A percentile compares a stretch with the other conserved stretches of the same genome.
Evolutionary conservation across 495 filamentous ascomycete species (phyloP).

Genomic region (Penicillium silybi): DNA sequence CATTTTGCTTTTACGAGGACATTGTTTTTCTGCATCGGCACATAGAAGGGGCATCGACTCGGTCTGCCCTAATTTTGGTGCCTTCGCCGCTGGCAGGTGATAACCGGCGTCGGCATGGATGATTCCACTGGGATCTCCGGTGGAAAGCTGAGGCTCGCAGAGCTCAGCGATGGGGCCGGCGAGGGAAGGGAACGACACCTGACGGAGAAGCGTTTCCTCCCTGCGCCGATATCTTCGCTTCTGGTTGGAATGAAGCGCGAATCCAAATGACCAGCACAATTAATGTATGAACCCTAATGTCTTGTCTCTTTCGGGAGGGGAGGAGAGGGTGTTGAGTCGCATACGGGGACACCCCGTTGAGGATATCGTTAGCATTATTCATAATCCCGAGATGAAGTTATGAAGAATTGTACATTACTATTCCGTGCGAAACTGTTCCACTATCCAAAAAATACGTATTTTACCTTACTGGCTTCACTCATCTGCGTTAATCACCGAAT

Average conservation of each 20-base stretch:
- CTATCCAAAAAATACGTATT: background rate
- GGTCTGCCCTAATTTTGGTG: constrained; percentile 12
- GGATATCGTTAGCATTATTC: constrained; percentile 26
- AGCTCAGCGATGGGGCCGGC: background rate
- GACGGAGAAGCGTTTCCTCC: background rate
- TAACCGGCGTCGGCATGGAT: constrained; percentile 9
- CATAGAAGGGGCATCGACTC: constrained; percentile 28
- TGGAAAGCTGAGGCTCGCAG: background rate
- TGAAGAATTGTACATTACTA: constrained; percentile 29
- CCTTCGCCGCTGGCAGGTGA: constrained; percentile 21
- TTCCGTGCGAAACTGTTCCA: background rate
- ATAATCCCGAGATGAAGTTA: constrained; percentile 28
- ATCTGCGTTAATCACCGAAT: background rate
- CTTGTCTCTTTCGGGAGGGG: background rate
- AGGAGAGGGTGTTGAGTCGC: background rate
- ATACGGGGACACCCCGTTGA: background rate
- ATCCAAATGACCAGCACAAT: constrained; percentile 3
- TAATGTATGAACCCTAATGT: constrained; percentile 15
- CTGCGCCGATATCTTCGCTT: background rate
- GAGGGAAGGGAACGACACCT: background rate
- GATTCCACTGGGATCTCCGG: background rate
- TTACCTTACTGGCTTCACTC: background rate
- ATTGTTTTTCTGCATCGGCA: constrained; percentile 38
- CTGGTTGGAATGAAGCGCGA: background rate
- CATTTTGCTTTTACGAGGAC: constrained; percentile 20